These are phyloP conservation scores for Ascosphaera acerosa DNA, from an alignment of 2,329 filamentous ascomycete genomes.

Conservation along the genomic window DNA sequence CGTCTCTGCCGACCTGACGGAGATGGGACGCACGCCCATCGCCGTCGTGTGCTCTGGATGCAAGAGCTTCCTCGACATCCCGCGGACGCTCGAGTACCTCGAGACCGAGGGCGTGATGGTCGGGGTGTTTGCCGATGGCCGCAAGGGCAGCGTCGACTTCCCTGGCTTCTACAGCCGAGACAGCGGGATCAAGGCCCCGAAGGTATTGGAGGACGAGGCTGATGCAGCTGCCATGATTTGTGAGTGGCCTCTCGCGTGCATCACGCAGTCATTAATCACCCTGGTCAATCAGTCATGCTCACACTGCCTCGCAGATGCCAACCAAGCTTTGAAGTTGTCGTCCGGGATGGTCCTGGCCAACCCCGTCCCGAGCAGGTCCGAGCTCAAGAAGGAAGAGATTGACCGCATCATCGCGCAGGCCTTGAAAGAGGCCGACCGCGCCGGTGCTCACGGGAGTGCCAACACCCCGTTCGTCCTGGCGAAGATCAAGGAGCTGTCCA, in stretches of 20 bases:
- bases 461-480: constrained; percentile 68
- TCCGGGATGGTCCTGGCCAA: constrained; percentile 77
- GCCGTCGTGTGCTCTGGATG: constrained; percentile 75
- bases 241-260: no score
- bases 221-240: constrained; percentile 76
- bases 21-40: constrained; percentile 70
- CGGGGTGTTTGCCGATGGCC: constrained; percentile 69
- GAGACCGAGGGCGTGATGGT: constrained; percentile 52
- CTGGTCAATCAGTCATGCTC: constrained; percentile 1
- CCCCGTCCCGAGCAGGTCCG: constrained; percentile 46
- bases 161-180: constrained; percentile 84
- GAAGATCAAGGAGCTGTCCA: constrained; percentile 55
- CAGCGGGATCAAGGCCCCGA: constrained; percentile 57
- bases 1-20: constrained; percentile 81
- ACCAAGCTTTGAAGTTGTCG: constrained; percentile 43
- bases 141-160: constrained; percentile 48
- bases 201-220: constrained; percentile 43
- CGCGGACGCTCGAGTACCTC: constrained; percentile 59
- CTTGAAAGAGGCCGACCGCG: constrained; percentile 35
- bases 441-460: constrained; percentile 43
- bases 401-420: constrained; percentile 42
- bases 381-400: constrained; percentile 47
- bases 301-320: constrained; percentile 29
- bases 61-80: constrained; percentile 89
- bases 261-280: background rate